A percentile compares a stretch with the other conserved stretches of the same genome.
phyloP scores from a whole-genome alignment of 345 rosid genomes.

The Pistacia integerrima region DNA sequence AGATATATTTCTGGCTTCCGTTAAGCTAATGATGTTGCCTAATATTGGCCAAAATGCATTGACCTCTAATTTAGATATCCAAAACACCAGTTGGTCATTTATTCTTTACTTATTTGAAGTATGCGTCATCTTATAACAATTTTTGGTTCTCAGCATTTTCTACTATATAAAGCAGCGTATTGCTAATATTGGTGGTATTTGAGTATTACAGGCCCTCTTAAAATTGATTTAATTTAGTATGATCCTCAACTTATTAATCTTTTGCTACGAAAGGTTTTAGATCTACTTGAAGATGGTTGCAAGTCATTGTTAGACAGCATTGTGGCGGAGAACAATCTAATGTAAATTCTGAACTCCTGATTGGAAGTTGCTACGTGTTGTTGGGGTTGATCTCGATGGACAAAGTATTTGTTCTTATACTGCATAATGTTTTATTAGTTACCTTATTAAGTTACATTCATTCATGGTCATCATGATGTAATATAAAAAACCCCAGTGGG shows the following conservation, averaged over 20 bases:
- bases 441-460: neutral
- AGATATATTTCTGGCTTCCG: neutral
- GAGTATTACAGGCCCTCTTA: neutral
- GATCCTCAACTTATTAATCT: neutral
- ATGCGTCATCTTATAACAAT: neutral
- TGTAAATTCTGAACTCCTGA: neutral
- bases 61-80: neutral
- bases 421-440: neutral
- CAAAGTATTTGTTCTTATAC: neutral
- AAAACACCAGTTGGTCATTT: no score
- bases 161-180: neutral
- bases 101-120: neutral
- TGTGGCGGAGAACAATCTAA: constrained; percentile 37
- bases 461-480: neutral
- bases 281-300: constrained; percentile 91
- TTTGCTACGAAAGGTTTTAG: constrained; percentile 57
- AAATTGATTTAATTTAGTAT: neutral
- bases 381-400: neutral
- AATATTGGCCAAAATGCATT: neutral
- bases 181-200: neutral
- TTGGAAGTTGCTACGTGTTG: constrained; percentile 9
- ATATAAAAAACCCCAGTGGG: no score
- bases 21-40: neutral
- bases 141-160: neutral
- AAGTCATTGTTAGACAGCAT: constrained; percentile 83